A percentile compares a stretch with the other conserved stretches of the same genome.
These are phyloP conservation scores for Ormosia semicastrata DNA, from an alignment of 306 rosid genomes.

Conservation along the genomic window DNA sequence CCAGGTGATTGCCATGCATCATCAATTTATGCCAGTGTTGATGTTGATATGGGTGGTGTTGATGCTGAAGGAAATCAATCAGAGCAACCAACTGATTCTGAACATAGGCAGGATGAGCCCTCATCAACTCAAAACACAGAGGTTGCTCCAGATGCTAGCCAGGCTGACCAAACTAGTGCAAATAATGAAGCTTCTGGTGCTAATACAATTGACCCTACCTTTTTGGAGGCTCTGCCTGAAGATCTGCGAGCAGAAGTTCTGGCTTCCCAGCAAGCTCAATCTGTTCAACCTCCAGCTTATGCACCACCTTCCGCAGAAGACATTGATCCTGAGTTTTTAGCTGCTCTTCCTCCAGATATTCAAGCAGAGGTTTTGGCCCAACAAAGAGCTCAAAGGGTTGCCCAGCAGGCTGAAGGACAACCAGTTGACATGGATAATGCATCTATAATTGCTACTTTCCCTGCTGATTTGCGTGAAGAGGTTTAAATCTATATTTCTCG, in stretches of 20 bases:
- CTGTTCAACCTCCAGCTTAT: slow-evolving; percentile 82
- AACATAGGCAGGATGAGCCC: slow-evolving; percentile 52
- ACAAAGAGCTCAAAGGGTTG: slow-evolving; percentile 92
- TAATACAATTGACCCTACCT: slow-evolving; percentile 91
- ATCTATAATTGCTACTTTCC: slow-evolving; percentile 96
- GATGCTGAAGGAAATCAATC: slow-evolving; percentile 62
- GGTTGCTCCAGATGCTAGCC: slow-evolving; percentile 50
- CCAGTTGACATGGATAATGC: slow-evolving; percentile 99
- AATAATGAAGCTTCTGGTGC: slow-evolving; percentile 75
- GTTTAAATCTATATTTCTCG: slow-evolving; percentile 45
- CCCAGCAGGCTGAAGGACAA: slow-evolving; percentile 96
- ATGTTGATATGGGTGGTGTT: slow-evolving; percentile 71
- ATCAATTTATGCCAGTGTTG: slow-evolving; percentile 51
- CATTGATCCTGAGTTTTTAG: slow-evolving; percentile 98
- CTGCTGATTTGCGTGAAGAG: slow-evolving; percentile 99
- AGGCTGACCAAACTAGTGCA: slow-evolving; percentile 57
- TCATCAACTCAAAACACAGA: slow-evolving; percentile 50
- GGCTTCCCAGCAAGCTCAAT: slow-evolving; percentile 97
- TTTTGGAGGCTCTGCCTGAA: slow-evolving; percentile 97
- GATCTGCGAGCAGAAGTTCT: slow-evolving; percentile 92
- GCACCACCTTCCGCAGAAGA: slow-evolving; percentile 90
- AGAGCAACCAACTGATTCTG: slow-evolving; percentile 51
- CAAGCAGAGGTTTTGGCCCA: slow-evolving; percentile 98
- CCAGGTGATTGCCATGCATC: slow-evolving; percentile 50
- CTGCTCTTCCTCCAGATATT: slow-evolving; percentile 98